Conservation (phyloP, 2,329 filamentous ascomycete genomes). For the Alternaria conjuncta region DNA sequence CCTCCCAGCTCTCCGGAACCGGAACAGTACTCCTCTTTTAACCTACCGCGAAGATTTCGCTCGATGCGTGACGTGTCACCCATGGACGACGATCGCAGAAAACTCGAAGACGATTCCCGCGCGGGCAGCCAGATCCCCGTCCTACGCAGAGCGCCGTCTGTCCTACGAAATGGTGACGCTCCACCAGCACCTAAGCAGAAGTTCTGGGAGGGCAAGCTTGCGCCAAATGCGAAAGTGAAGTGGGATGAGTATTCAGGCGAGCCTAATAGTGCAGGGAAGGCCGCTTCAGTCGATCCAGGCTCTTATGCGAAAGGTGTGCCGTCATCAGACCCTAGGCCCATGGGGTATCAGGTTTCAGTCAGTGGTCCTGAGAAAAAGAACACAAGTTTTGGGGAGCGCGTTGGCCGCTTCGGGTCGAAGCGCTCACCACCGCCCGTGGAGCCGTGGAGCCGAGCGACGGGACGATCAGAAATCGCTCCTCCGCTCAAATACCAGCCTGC, state of each 20-base stretch:
- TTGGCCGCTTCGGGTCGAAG: conserved; percentile 31
- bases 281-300: conserved; percentile 64
- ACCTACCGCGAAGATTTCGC: conserved; percentile 35
- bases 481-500: conserved; percentile 68
- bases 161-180: conserved; percentile 23
- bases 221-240: conserved; percentile 46
- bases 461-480: conserved; percentile 67
- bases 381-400: conserved; percentile 40
- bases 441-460: conserved; percentile 76
- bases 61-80: conserved; percentile 49
- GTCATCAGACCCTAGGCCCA: conserved; percentile 20
- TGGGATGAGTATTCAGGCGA: conserved; percentile 74
- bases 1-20: conserved; percentile 50
- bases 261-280: conserved; percentile 60
- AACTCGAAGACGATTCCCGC: conserved; percentile 6
- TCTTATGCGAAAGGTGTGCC: conserved; percentile 32
- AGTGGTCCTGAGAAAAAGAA: conserved; percentile 36
- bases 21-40: conserved; percentile 27
- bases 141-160: conserved; percentile 39
- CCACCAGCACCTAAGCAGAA: conserved; percentile 33
- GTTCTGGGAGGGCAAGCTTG: conserved; percentile 47
- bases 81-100: conserved; percentile 46
- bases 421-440: conserved; percentile 44
- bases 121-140: conserved; percentile 42
- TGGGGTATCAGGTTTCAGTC: conserved; percentile 46